Evolutionary conservation across 192 early-diverging fungal genomes (phyloP), one percentile per base, ranked within the genome.

Genomic region (Backusella luteola): DNA sequence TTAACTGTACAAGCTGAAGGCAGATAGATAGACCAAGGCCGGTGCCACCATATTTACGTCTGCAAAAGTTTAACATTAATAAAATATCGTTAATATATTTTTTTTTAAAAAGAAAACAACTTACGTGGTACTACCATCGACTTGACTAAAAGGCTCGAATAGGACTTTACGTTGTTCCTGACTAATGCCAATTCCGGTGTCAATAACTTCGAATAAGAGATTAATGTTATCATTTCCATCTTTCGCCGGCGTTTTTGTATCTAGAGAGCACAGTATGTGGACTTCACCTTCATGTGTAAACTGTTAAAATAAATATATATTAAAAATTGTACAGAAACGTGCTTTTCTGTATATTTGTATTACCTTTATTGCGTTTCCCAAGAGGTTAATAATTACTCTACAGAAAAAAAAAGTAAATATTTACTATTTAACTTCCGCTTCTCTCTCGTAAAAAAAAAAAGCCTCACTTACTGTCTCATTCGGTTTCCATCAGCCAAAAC

Each of bases 311-410:
- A 6, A n/a, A 67, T 19, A 32, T 19, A 67, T 3, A 35, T 68
- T 34, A 68, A n/a, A 35, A 68, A 68, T 9, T 6, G 17, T 19
- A 35, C 34, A 36, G 15, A 68, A 21, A 68, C 35, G 67, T 35
- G 35, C 26, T 63, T 63, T 68, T 34, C 32, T 68, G 67, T 67
- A 12, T 67, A 35, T 67, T 34, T 67, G 53, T 63, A 63, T 68
- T 34, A 68, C 67, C 67, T 95, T 95, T 76, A 95, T 83, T 19
- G 91, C 89, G 69, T 95, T 95, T 36, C 90, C 90, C 1, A 91
- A 86, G 29, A 95, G 77, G 68, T 95, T 95, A 52, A 90, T 92
- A 42, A 95, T 72, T 34, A 93, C 84, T 63, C 70, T 71, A 49
- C 46, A 71, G 34, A 46, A 71, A 29, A 29, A 14, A 4, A 34